Evolutionary conservation across 169 alveolate species (phyloP).

Genomic region (Cryptosporidium meleagridis): DNA sequence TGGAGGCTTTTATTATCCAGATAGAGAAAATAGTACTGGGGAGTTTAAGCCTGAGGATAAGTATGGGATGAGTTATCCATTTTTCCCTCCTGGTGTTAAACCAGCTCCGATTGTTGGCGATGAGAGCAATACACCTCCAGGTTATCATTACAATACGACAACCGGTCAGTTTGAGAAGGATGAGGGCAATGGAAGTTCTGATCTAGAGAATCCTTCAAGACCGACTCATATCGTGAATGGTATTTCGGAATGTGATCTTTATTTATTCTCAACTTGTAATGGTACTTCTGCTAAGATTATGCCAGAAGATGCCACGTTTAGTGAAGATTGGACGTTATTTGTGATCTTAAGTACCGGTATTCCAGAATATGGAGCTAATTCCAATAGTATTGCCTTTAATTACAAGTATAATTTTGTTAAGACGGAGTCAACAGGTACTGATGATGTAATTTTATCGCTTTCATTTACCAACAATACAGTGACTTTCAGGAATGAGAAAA

Average conservation of each 20-base stretch:
- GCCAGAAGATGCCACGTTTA: background rate
- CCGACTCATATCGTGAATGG: conserved; percentile 17
- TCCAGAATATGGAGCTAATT: background rate
- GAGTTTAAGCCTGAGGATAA: no score
- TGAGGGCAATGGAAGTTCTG: background rate
- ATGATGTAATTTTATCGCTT: background rate
- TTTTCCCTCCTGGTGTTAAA: background rate
- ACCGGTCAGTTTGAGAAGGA: background rate
- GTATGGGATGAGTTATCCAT: background rate
- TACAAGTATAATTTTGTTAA: background rate
- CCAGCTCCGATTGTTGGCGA: background rate
- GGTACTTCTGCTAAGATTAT: background rate
- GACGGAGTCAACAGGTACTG: background rate
- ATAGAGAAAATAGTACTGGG: no score
- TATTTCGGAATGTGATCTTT: background rate
- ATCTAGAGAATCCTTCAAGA: background rate
- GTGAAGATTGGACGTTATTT: background rate
- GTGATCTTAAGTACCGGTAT: conserved; percentile 2
- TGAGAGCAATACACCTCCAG: background rate
- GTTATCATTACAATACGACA: conserved; percentile 7
- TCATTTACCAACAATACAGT: background rate
- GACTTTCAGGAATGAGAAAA: background rate
- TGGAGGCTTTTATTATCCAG: no score
- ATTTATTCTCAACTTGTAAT: background rate
- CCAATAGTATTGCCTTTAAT: background rate